Evolutionary conservation across 2,329 filamentous ascomycete genomes (phyloP).

Genomic region (Fusarium guadeloupense): DNA sequence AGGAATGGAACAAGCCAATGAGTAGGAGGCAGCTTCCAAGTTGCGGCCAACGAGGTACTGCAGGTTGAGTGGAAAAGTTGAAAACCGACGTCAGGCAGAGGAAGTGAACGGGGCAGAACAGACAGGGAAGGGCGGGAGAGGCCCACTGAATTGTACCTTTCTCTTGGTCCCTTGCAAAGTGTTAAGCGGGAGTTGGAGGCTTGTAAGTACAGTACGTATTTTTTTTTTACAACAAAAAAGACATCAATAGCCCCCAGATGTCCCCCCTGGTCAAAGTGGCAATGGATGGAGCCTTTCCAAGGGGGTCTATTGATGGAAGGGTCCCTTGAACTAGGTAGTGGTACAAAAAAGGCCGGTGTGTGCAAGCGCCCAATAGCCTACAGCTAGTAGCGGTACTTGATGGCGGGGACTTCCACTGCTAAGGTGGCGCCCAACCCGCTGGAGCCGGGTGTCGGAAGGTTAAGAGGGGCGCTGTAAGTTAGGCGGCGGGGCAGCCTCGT

Average conservation of each 20-base stretch:
- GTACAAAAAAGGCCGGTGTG: conserved; percentile 12
- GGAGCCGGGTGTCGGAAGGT: conserved; percentile 12
- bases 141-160: conserved; percentile 36
- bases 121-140: conserved; percentile 30
- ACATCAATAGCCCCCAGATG: conserved; percentile 24
- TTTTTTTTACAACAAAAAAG: too few species aligned
- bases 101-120: conserved; percentile 7
- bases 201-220: conserved; percentile 17
- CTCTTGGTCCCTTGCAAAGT: conserved; percentile 24
- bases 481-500: conserved; percentile 35
- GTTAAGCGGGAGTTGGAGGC: conserved; percentile 17
- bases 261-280: conserved; percentile 32
- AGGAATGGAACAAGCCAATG: conserved; percentile 35
- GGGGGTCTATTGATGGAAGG: conserved; percentile 15
- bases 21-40: conserved; percentile 15
- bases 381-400: conserved; percentile 22
- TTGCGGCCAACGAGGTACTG: conserved; percentile 28
- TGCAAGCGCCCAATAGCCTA: background rate
- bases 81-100: conserved; percentile 36
- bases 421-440: conserved; percentile 35
- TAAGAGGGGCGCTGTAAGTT: conserved; percentile 26
- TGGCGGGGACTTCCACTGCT: conserved; percentile 14
- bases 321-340: conserved; percentile 31
- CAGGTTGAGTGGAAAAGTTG: conserved; percentile 34
- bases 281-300: conserved; percentile 36